A percentile compares a stretch with the other conserved stretches of the same genome.
phyloP scores from a whole-genome alignment of 2,329 filamentous ascomycete genomes.

The Ploettnerulaceae sp. region DNA sequence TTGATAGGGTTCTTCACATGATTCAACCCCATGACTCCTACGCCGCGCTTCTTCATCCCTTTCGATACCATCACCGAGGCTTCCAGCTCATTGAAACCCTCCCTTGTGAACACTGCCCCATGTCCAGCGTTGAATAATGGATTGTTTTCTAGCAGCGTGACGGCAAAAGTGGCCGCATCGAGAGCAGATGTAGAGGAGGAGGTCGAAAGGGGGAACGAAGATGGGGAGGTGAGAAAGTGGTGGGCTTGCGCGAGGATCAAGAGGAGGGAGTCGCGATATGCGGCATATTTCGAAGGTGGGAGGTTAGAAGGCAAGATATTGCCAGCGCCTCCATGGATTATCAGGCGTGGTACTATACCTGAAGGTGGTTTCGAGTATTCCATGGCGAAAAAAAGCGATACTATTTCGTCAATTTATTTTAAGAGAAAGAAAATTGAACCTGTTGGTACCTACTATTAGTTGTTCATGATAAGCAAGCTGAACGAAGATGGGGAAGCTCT shows the following conservation, averaged over 20 bases:
- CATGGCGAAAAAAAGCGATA: too few species aligned
- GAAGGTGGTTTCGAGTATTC: conserved; percentile 6
- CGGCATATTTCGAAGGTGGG: conserved; percentile 50
- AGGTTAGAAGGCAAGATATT: conserved; percentile 59
- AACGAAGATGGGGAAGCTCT: too few species aligned
- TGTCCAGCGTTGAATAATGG: conserved; percentile 79
- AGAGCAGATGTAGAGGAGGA: conserved; percentile 49
- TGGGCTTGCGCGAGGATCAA: conserved; percentile 50
- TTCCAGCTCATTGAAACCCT: conserved; percentile 81
- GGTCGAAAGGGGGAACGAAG: conserved; percentile 48
- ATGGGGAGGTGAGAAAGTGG: conserved; percentile 48
- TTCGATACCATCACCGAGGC: conserved; percentile 80
- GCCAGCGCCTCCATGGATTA: conserved; percentile 57
- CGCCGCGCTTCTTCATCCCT: conserved; percentile 68
- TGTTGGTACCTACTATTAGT: too few species aligned
- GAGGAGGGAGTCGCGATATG: conserved; percentile 57
- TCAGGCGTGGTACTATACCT: conserved; percentile 12
- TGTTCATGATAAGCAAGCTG: too few species aligned
- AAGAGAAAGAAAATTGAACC: too few species aligned
- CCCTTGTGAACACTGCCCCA: conserved; percentile 81
- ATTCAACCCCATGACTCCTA: conserved; percentile 68
- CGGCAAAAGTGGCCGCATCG: conserved; percentile 69
- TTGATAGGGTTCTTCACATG: conserved; percentile 76
- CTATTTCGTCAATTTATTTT: too few species aligned
- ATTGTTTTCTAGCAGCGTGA: conserved; percentile 71